Conservation (phyloP, 805 yeast species). For the Teunomyces funiuensis region DNA sequence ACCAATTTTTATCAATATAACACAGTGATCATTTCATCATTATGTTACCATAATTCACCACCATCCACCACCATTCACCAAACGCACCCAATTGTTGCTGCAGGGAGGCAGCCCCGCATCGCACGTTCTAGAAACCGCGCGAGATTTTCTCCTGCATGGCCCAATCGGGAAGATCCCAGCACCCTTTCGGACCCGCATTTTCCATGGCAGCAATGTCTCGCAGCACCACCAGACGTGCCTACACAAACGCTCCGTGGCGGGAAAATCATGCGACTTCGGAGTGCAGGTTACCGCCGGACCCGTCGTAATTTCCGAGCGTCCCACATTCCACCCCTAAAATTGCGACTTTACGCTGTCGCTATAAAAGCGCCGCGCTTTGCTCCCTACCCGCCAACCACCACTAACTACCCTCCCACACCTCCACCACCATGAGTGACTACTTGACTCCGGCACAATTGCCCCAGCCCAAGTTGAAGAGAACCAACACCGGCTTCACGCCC, state of each 20-base stretch:
- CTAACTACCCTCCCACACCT: not conserved
- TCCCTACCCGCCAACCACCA: not conserved
- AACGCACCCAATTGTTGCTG: not conserved
- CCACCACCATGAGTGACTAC: slow-evolving; percentile 32
- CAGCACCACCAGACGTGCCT: not conserved
- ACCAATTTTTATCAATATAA: too few species aligned
- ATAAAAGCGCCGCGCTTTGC: not conserved
- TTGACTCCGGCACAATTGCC: slow-evolving; percentile 40
- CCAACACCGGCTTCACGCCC: slow-evolving; percentile 89
- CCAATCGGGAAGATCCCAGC: not conserved
- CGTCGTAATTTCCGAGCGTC: not conserved
- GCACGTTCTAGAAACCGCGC: not conserved
- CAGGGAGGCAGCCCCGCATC: not conserved
- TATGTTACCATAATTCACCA: too few species aligned
- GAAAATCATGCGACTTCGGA: not conserved
- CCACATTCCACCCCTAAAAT: not conserved
- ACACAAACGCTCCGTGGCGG: not conserved
- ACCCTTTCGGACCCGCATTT: not conserved
- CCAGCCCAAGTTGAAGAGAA: slow-evolving; percentile 56
- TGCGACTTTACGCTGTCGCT: not conserved
- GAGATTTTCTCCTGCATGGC: not conserved
- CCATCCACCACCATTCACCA: too few species aligned
- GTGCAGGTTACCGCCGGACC: not conserved
- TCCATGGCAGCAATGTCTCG: not conserved
- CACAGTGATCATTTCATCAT: too few species aligned